A percentile compares a stretch with the other conserved stretches of the same genome.
These are phyloP conservation scores for Trichoderma oligosporum DNA, from an alignment of 2,329 filamentous ascomycete genomes.

Conservation along the genomic window DNA sequence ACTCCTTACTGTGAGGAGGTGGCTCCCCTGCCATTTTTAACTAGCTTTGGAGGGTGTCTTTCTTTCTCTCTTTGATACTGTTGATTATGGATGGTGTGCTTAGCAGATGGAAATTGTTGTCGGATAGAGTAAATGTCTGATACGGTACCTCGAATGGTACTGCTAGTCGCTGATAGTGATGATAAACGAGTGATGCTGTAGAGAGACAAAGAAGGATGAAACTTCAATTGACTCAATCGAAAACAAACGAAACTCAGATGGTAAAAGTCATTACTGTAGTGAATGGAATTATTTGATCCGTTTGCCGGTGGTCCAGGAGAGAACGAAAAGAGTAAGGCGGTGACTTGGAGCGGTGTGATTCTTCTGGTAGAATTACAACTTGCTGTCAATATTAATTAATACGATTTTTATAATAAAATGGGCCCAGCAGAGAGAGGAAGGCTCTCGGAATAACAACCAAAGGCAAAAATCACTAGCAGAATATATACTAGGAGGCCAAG, in stretches of 20 bases:
- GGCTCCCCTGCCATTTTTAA: conserved; percentile 12
- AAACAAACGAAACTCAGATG: background rate
- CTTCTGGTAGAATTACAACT: conserved; percentile 7
- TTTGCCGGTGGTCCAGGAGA: background rate
- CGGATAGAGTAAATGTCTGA: background rate
- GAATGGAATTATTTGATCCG: background rate
- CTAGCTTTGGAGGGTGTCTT: background rate
- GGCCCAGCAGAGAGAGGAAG: background rate
- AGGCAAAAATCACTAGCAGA: background rate
- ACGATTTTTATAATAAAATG: too few species aligned
- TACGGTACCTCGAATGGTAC: background rate
- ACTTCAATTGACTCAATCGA: background rate
- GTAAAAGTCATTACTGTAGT: background rate
- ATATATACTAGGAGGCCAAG: background rate
- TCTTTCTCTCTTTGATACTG: too few species aligned
- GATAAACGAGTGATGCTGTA: background rate
- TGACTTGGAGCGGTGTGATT: conserved; percentile 7
- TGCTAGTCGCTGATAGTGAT: background rate
- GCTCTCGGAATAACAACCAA: conserved; percentile 1
- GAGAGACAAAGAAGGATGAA: background rate
- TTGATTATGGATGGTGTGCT: background rate
- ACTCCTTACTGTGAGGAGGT: conserved; percentile 7
- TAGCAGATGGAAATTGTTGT: background rate
- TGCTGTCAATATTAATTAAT: background rate
- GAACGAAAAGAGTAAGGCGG: conserved; percentile 12